Percentiles rank a stretch among this genome's conserved stretches.
Evolutionary conservation across 805 yeast species (phyloP).

Genomic region (Metschnikowia henanensis): DNA sequence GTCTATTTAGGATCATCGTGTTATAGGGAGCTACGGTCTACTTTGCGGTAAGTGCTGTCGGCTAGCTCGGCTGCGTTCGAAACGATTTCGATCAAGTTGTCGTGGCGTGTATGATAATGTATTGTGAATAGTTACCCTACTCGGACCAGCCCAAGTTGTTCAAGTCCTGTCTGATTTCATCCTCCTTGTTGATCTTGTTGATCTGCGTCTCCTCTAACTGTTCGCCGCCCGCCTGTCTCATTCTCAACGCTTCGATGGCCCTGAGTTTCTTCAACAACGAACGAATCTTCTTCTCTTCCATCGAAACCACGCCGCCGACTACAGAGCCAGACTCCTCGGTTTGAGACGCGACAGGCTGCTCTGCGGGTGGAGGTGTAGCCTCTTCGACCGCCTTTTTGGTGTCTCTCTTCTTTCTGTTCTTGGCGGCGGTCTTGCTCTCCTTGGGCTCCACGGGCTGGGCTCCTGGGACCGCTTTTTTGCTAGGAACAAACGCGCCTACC

Average conservation of each 20-base stretch:
- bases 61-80: too few relatives aligned
- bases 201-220: slow-evolving; percentile 91
- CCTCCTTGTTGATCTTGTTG: slow-evolving; percentile 85
- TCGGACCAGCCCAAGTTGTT: slow-evolving; percentile 66
- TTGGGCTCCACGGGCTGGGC: slow-evolving; percentile 40
- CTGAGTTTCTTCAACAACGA: slow-evolving; percentile 87
- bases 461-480: slow-evolving; percentile 53
- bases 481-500: slow-evolving; percentile 23
- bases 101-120: not conserved
- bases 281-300: slow-evolving; percentile 92
- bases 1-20: too few relatives aligned
- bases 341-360: slow-evolving; percentile 11
- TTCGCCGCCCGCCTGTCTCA: slow-evolving; percentile 81
- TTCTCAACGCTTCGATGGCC: slow-evolving; percentile 90
- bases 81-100: too few relatives aligned
- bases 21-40: too few relatives aligned
- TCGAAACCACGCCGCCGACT: slow-evolving; percentile 61
- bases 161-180: slow-evolving; percentile 73
- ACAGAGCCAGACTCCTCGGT: slow-evolving; percentile 36
- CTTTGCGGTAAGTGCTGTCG: too few relatives aligned
- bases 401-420: slow-evolving; percentile 75
- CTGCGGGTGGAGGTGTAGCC: slow-evolving; percentile 17
- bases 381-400: slow-evolving; percentile 41
- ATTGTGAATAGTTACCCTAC: slow-evolving; percentile 12
- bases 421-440: slow-evolving; percentile 65